Evolutionary conservation across 352 stramenopile genomes (phyloP).

Genomic region (Phytophthora quininea): DNA sequence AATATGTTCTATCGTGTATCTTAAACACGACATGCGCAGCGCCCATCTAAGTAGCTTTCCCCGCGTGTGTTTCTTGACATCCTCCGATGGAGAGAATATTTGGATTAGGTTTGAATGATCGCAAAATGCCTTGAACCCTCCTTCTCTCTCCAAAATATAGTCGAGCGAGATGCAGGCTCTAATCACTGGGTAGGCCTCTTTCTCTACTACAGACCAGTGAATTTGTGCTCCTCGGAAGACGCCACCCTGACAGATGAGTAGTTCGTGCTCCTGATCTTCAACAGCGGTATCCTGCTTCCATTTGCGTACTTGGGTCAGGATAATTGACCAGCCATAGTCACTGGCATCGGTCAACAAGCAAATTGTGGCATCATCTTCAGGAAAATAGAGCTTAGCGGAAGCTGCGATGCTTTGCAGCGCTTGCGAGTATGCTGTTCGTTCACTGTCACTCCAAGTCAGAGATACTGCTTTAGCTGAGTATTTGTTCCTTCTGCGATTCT

Average conservation of each 20-base stretch:
- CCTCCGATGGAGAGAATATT: conserved; percentile 16
- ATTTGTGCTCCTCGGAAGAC: conserved; percentile 12
- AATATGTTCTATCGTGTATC: conserved; percentile 31
- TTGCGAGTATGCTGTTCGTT: not conserved
- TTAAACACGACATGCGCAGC: not conserved
- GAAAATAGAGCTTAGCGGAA: conserved; percentile 7
- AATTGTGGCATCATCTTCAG: not conserved
- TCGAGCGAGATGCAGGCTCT: conserved; percentile 10
- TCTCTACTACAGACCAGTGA: conserved; percentile 27
- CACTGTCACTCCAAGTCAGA: not conserved
- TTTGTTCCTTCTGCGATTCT: conserved; percentile 11
- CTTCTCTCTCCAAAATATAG: conserved; percentile 17
- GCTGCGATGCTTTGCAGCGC: conserved; percentile 1
- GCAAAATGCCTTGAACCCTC: conserved; percentile 19
- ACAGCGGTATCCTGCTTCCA: conserved; percentile 1
- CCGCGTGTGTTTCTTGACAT: conserved; percentile 26
- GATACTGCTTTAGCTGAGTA: not conserved
- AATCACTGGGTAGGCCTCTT: conserved; percentile 17
- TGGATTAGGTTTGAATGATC: conserved; percentile 28
- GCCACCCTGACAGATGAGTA: conserved; percentile 15
- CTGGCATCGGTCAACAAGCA: conserved; percentile 16
- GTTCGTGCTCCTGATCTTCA: conserved; percentile 11
- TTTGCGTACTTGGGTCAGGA: conserved; percentile 16
- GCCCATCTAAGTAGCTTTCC: conserved; percentile 29
- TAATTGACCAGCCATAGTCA: conserved; percentile 9